Conservation (phyloP, 768 basidiomycete species). For the Tricholoma terreum region DNA sequence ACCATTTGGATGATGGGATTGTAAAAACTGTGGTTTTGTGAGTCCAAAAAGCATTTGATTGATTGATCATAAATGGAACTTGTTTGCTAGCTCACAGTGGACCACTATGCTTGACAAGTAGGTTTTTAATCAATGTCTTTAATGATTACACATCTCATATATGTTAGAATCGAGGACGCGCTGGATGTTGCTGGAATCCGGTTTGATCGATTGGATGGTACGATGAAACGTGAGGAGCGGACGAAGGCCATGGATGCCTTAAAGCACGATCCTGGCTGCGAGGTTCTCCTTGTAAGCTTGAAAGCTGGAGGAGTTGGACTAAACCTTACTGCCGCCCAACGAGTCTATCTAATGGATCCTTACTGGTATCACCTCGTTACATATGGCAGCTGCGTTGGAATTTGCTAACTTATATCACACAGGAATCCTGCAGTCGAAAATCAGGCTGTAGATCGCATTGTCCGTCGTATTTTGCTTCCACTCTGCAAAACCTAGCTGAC, state of each 20-base stretch:
- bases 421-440: slow-evolving; percentile 98
- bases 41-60: slow-evolving; percentile 32
- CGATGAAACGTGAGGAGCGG: slow-evolving; percentile 96
- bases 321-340: slow-evolving; percentile 91
- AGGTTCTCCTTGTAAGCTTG: slow-evolving; percentile 92
- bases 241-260: slow-evolving; percentile 89
- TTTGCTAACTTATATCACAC: slow-evolving; percentile 5
- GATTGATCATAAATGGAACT: slow-evolving; percentile 11
- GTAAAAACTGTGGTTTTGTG: slow-evolving; percentile 96
- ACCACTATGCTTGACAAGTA: slow-evolving; percentile 92
- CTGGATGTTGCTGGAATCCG: slow-evolving; percentile 77
- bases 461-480: slow-evolving; percentile 38
- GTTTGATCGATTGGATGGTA: slow-evolving; percentile 92
- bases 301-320: slow-evolving; percentile 97
- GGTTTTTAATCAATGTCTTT: slow-evolving; percentile 19
- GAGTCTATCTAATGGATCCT: slow-evolving; percentile 94
- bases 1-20: slow-evolving; percentile 62
- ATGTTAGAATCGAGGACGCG: slow-evolving; percentile 79
- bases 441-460: slow-evolving; percentile 96
- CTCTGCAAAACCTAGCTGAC: neutral
- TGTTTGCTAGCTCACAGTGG: slow-evolving; percentile 76
- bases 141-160: slow-evolving; percentile 8
- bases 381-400: neutral
- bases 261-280: slow-evolving; percentile 85
- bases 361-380: slow-evolving; percentile 64